Percentiles rank a stretch among this genome's conserved stretches.
Evolutionary conservation across 179 eudicot genomes (phyloP).

Genomic region (Vitellaria paradoxa): DNA sequence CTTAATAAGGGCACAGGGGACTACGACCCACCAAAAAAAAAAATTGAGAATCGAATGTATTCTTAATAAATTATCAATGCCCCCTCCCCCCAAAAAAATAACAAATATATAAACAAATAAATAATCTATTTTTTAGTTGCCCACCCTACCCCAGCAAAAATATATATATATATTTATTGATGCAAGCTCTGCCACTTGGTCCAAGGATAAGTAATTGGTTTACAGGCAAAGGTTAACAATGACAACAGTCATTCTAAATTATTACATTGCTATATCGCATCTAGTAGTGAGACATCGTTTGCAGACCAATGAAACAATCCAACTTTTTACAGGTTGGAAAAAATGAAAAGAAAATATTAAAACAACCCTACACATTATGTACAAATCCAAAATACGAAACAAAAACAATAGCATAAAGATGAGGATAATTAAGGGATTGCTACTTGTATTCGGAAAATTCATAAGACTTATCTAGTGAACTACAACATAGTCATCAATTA

Average conservation of each 20-base stretch:
- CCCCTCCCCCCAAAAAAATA: too few relatives aligned
- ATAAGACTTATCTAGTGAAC: constrained; percentile 61
- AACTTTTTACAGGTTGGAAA: neutral
- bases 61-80: too few relatives aligned
- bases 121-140: too few relatives aligned
- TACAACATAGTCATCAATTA: constrained; percentile 52
- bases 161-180: too few relatives aligned
- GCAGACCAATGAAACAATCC: neutral
- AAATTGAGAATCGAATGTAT: too few relatives aligned
- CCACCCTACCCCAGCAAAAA: too few relatives aligned
- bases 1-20: too few relatives aligned
- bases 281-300: neutral
- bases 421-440: neutral
- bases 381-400: neutral
- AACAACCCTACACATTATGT: neutral
- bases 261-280: neutral
- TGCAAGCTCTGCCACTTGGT: neutral
- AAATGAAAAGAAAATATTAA: neutral
- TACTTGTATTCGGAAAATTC: neutral
- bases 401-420: neutral
- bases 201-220: neutral
- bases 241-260: too few relatives aligned
- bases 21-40: too few relatives aligned
- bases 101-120: too few relatives aligned
- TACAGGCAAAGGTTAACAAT: neutral